These are phyloP conservation scores for Hypoxylon subgilvum DNA, from an alignment of 495 filamentous ascomycete genomes.

Conservation along the genomic window DNA sequence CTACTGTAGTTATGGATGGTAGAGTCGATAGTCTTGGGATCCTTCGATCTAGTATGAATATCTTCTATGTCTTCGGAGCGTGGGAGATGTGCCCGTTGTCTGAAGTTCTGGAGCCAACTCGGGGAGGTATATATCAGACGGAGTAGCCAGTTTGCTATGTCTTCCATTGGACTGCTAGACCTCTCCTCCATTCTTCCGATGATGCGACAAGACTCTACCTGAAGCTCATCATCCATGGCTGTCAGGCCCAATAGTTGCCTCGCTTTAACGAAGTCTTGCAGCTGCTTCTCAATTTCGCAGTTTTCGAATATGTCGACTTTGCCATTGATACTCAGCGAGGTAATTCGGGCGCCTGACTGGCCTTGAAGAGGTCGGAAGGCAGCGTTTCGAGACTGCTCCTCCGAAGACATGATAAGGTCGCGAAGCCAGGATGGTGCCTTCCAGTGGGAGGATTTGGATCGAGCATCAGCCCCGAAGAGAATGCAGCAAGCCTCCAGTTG, in stretches of 20 bases:
- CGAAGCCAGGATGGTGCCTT: conserved; percentile 57
- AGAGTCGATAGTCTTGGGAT: conserved; percentile 58
- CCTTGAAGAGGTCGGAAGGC: conserved; percentile 45
- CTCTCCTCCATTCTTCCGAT: conserved; percentile 56
- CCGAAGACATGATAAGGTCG: conserved; percentile 57
- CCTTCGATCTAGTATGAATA: conserved; percentile 53
- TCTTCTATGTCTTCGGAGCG: conserved; percentile 55
- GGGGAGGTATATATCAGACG: conserved; percentile 51
- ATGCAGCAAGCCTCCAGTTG: conserved; percentile 52
- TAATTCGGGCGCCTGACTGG: conserved; percentile 41
- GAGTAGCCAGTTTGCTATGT: conserved; percentile 55
- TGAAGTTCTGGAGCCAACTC: conserved; percentile 55
- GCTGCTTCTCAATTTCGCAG: conserved; percentile 54
- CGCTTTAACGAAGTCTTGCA: conserved; percentile 57
- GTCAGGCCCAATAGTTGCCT: conserved; percentile 58
- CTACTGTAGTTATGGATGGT: conserved; percentile 60
- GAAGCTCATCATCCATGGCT: conserved; percentile 59
- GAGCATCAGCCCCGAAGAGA: conserved; percentile 48
- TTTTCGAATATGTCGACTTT: conserved; percentile 55
- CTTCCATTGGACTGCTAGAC: conserved; percentile 51
- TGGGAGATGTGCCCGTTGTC: conserved; percentile 56
- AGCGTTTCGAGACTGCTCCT: conserved; percentile 43
- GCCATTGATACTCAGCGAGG: conserved; percentile 52
- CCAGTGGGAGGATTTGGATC: conserved; percentile 34
- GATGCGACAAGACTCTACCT: conserved; percentile 57